Percentiles rank a stretch among this genome's conserved stretches.
These are phyloP conservation scores for Tolypocladium ovalisporum DNA, from an alignment of 2,329 filamentous ascomycete species.

Conservation along the genomic window DNA sequence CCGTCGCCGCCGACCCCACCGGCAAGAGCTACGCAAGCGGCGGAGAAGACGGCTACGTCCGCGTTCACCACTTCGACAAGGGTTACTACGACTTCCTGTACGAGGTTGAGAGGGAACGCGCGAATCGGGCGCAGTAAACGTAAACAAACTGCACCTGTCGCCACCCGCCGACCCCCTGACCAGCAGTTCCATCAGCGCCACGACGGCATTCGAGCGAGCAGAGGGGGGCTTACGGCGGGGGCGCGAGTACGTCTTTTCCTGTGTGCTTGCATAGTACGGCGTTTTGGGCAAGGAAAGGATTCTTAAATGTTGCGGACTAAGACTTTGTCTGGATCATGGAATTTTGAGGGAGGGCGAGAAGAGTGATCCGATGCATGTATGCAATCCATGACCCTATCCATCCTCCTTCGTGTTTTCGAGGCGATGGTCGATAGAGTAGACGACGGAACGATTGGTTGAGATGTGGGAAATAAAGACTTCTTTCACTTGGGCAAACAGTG, in stretches of 20 bases:
- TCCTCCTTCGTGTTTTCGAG: not conserved
- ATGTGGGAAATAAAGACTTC: conserved; percentile 1
- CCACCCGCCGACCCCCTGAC: not conserved
- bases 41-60: conserved; percentile 96
- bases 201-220: not conserved
- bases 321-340: conserved; percentile 2
- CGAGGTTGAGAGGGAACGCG: conserved; percentile 85
- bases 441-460: not conserved
- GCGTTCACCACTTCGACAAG: conserved; percentile 97
- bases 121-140: conserved; percentile 32
- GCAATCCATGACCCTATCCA: not conserved
- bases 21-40: conserved; percentile 91
- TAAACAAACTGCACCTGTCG: not conserved
- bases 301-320: conserved; percentile 7
- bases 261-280: conserved; percentile 32
- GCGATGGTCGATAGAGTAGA: conserved; percentile 1
- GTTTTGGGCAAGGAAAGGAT: conserved; percentile 22
- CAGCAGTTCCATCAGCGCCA: not conserved
- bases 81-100: conserved; percentile 98
- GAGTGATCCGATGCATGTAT: conserved; percentile 2
- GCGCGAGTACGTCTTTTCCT: conserved; percentile 17
- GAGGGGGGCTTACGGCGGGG: not conserved
- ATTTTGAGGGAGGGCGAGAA: conserved; percentile 10
- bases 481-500: not conserved
- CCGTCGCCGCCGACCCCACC: conserved; percentile 83